These are phyloP conservation scores for Nemania abortiva DNA, from an alignment of 2,329 filamentous ascomycete species.

Conservation along the genomic window DNA sequence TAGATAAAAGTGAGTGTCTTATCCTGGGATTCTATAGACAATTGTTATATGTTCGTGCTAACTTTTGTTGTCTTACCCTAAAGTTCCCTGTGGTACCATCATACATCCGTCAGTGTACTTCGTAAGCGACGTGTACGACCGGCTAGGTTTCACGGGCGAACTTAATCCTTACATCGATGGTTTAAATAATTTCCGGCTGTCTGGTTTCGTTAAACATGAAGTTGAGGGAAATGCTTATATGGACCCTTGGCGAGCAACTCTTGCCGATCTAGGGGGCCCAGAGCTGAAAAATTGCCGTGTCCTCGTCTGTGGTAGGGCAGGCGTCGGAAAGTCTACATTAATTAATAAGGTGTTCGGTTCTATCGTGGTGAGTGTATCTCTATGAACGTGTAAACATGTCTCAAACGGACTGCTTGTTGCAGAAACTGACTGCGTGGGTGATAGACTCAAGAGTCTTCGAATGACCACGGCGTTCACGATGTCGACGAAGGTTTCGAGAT, in stretches of 20 bases:
- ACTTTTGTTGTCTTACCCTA: not conserved
- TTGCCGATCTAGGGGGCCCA: slow-evolving; percentile 37
- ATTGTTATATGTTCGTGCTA: slow-evolving; percentile 16
- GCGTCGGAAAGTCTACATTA: slow-evolving; percentile 48
- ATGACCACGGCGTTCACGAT: slow-evolving; percentile 45
- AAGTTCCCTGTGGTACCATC: slow-evolving; percentile 43
- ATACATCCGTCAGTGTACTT: slow-evolving; percentile 45
- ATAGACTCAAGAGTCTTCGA: slow-evolving; percentile 45
- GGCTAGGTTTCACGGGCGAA: slow-evolving; percentile 37
- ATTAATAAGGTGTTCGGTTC: slow-evolving; percentile 48
- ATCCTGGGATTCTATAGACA: not conserved
- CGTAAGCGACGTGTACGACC: slow-evolving; percentile 42
- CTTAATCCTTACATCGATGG: slow-evolving; percentile 38
- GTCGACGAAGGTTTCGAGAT: slow-evolving; percentile 48
- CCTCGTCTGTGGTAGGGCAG: slow-evolving; percentile 47
- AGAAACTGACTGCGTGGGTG: slow-evolving; percentile 21
- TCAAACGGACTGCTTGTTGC: not conserved
- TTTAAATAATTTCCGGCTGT: slow-evolving; percentile 38
- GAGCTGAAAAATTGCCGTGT: slow-evolving; percentile 43
- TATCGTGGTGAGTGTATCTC: slow-evolving; percentile 36
- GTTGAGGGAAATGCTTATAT: slow-evolving; percentile 32
- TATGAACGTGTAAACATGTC: not conserved
- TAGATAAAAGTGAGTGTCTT: slow-evolving; percentile 36
- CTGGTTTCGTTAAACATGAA: slow-evolving; percentile 37
- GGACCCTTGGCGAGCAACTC: slow-evolving; percentile 42